Percentiles rank a stretch among this genome's conserved stretches.
Evolutionary conservation across 106 monocot species (phyloP).

Genomic region (Allium cepa): DNA sequence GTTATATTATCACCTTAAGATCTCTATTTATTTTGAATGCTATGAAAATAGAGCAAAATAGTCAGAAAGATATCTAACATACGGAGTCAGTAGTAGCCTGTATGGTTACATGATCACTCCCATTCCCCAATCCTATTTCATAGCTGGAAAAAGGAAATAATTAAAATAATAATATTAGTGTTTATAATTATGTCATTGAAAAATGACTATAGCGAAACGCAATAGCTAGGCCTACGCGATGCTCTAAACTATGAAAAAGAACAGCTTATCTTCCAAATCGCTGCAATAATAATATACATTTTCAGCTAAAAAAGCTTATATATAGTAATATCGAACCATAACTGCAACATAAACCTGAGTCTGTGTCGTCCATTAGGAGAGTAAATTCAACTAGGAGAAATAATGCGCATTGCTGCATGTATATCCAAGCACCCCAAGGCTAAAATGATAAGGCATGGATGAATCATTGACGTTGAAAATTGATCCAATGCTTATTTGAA

Average conservation of each 20-base stretch:
- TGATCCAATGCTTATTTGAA: constrained; percentile 41
- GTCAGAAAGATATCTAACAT: too few species aligned
- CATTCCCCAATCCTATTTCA: too few species aligned
- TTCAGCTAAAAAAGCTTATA: too few species aligned
- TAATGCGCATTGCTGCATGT: constrained; percentile 41
- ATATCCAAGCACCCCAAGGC: constrained; percentile 54
- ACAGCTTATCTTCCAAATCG: constrained; percentile 58
- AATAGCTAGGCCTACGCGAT: constrained; percentile 35
- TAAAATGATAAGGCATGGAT: constrained; percentile 35
- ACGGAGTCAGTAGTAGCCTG: too few species aligned
- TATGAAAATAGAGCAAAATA: too few species aligned
- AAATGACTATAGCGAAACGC: constrained; percentile 75
- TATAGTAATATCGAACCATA: too few species aligned
- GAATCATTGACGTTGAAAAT: constrained; percentile 1
- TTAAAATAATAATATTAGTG: too few species aligned
- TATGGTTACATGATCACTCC: too few species aligned
- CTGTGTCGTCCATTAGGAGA: constrained; percentile 12
- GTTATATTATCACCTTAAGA: too few species aligned
- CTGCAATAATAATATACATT: constrained; percentile 23
- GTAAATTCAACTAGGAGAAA: constrained; percentile 29
- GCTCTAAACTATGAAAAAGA: constrained; percentile 52
- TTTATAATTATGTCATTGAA: constrained; percentile 43
- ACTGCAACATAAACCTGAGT: constrained; percentile 35
- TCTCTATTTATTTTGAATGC: too few species aligned
- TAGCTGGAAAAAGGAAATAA: too few species aligned